Evolutionary conservation across 176 grass and related monocot species (phyloP).

Genomic region (Pontederia crassipes): DNA sequence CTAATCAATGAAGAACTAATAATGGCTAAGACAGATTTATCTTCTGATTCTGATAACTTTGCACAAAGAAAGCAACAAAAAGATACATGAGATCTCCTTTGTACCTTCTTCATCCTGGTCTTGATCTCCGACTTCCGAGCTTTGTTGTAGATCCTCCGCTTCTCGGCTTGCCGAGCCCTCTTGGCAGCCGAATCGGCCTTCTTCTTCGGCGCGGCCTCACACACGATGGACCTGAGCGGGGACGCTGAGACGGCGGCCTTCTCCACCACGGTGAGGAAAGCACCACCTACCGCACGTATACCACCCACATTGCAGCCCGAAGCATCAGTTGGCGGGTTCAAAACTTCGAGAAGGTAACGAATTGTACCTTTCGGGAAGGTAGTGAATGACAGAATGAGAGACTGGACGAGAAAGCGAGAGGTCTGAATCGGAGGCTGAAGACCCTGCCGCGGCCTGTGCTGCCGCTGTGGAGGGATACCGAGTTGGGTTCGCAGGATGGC

Average conservation of each 20-base stretch:
- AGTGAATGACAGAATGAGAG: slow-evolving; percentile 13
- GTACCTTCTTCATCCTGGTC: slow-evolving; percentile 70
- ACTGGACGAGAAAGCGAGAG: slow-evolving; percentile 7
- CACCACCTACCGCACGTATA: neutral
- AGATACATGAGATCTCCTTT: neutral
- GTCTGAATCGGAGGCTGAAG: neutral
- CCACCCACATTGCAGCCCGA: neutral
- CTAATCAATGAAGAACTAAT: no score
- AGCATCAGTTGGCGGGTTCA: neutral
- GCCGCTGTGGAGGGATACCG: neutral
- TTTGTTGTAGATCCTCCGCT: slow-evolving; percentile 47
- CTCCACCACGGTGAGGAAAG: slow-evolving; percentile 7
- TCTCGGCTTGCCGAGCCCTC: slow-evolving; percentile 61
- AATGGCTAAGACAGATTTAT: neutral
- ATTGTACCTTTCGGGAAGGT: slow-evolving; percentile 7
- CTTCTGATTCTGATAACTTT: neutral
- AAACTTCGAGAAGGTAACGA: neutral
- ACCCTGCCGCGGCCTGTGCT: neutral
- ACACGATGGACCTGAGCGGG: slow-evolving; percentile 31
- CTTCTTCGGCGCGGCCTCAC: slow-evolving; percentile 37
- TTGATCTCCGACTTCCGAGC: slow-evolving; percentile 68
- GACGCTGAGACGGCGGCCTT: neutral
- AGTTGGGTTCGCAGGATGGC: slow-evolving; percentile 1
- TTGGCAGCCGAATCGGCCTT: slow-evolving; percentile 47
- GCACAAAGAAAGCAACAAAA: neutral